Evolutionary conservation across 208 protist species (phyloP).

Genomic region (Trypanosomatidae sp.): DNA sequence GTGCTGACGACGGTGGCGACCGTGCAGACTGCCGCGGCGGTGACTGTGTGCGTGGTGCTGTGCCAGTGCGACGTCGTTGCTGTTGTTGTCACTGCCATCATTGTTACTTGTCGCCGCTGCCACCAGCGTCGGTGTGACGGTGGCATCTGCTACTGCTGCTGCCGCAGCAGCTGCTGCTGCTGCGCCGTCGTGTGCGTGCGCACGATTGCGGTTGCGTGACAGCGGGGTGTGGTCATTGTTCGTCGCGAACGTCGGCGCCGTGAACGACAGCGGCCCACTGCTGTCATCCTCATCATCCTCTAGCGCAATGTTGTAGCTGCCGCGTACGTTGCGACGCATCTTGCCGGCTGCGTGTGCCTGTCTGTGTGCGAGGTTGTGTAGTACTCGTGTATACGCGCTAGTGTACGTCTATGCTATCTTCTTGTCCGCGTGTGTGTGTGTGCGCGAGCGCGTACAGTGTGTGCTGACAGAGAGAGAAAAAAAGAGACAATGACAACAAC

Average conservation of each 20-base stretch:
- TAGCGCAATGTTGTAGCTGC: not conserved
- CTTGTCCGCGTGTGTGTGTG: not conserved
- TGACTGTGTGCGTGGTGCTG: not conserved
- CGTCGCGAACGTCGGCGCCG: no score
- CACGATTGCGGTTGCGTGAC: not conserved
- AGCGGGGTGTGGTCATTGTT: not conserved
- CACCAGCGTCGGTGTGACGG: not conserved
- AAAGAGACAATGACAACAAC: constrained; percentile 7
- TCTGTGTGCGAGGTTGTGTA: not conserved
- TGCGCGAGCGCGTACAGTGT: not conserved
- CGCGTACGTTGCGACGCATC: not conserved
- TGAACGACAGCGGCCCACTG: no score
- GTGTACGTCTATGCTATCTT: no score
- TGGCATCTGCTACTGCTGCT: not conserved
- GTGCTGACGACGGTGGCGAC: not conserved
- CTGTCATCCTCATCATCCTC: not conserved
- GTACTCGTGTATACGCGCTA: not conserved
- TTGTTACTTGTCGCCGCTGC: not conserved
- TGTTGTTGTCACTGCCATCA: not conserved
- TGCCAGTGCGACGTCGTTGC: not conserved
- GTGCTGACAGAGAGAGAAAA: not conserved
- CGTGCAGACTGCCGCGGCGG: not conserved
- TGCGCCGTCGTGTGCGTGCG: not conserved
- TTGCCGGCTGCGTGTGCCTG: not conserved
- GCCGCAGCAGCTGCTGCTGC: not conserved